Conservation (phyloP, 805 yeast genomes). For the Yarrowia alimentaria region DNA sequence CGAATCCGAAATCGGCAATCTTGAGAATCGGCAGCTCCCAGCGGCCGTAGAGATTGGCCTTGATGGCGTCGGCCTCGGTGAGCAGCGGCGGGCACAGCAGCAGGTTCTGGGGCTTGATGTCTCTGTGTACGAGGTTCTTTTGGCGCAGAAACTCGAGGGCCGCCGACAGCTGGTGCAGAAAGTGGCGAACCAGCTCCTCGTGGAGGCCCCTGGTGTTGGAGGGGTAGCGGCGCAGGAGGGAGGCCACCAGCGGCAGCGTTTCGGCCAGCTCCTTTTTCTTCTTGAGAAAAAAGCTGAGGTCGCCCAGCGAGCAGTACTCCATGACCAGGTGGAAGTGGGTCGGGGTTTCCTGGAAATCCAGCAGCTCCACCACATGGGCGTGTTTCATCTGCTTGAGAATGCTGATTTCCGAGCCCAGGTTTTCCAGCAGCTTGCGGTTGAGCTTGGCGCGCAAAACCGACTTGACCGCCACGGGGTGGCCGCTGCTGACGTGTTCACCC, state of each 20-base stretch:
- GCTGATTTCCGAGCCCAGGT: slow-evolving; percentile 86
- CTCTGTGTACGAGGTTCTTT: slow-evolving; percentile 88
- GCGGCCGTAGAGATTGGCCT: slow-evolving; percentile 63
- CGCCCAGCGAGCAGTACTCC: slow-evolving; percentile 97
- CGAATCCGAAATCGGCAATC: slow-evolving; percentile 97
- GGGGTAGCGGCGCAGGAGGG: slow-evolving; percentile 78
- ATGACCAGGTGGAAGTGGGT: slow-evolving; percentile 82
- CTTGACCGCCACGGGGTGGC: slow-evolving; percentile 78
- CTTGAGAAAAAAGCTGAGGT: slow-evolving; percentile 80
- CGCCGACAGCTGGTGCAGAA: slow-evolving; percentile 79
- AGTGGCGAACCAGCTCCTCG: slow-evolving; percentile 73
- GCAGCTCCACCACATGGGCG: slow-evolving; percentile 85
- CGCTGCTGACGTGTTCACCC: slow-evolving; percentile 53
- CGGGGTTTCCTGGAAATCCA: slow-evolving; percentile 76
- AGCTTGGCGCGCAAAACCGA: slow-evolving; percentile 79
- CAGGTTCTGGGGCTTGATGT: slow-evolving; percentile 88
- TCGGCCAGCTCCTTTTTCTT: slow-evolving; percentile 67
- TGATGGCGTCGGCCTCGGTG: slow-evolving; percentile 57
- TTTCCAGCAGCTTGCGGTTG: slow-evolving; percentile 83
- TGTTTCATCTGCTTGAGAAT: slow-evolving; percentile 85
- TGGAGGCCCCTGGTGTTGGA: slow-evolving; percentile 79
- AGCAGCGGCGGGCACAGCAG: slow-evolving; percentile 79
- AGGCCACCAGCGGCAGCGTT: slow-evolving; percentile 74
- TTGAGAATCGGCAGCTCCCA: slow-evolving; percentile 89
- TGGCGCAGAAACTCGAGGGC: slow-evolving; percentile 80